Evolutionary conservation across 2,329 filamentous ascomycete genomes (phyloP), one percentile per base, ranked within the genome.

Genomic region (Hypoxylon sp.): DNA sequence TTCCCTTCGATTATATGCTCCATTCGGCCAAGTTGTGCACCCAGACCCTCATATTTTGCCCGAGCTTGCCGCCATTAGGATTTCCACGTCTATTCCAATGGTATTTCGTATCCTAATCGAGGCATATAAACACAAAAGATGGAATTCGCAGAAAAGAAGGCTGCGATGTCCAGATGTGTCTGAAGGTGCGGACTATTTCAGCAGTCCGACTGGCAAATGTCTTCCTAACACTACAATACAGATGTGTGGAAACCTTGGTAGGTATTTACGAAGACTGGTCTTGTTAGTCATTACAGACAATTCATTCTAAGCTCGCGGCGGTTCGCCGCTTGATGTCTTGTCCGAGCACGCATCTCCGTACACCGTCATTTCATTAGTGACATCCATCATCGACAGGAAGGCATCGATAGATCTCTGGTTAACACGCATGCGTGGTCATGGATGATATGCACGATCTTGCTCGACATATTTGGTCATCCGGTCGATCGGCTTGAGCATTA

Each of bases 21-120:
- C 53, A 23, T 25, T 30, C 23, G 5, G 55, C n/a, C 41, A 58
- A 46, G n/a, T 25, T 28, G 43, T 10, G 25, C 7, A 53, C 19
- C n/a, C n/a, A 28, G 14, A 10, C n/a, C 46, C 23, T 5, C 13
- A 28, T 23, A 30, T 51, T 25, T 53, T 46, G 19, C 53, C 53
- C 53, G 38, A 46, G 28, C 53, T 30, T 46, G 41, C 53, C 34
- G 17, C 53, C 13, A 30, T 23, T 10, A 13, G 38, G 28, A 28
- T 30, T 34, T 17, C 32, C 32, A 23, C 41, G 38, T 56, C 53
- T 41, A 30, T 23, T 46, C 41, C 30, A 41, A 41, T 41, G 32
- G n/a, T 25, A 45, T 32, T 56, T 45, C 38, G 38, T 45, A n/a
- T 56, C 52, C 25, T 56, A 45, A 45, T 21, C 34, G 36, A 46